Evolutionary conservation across 345 rosid species (phyloP).

Genomic region (Gossypium mustelinum): DNA sequence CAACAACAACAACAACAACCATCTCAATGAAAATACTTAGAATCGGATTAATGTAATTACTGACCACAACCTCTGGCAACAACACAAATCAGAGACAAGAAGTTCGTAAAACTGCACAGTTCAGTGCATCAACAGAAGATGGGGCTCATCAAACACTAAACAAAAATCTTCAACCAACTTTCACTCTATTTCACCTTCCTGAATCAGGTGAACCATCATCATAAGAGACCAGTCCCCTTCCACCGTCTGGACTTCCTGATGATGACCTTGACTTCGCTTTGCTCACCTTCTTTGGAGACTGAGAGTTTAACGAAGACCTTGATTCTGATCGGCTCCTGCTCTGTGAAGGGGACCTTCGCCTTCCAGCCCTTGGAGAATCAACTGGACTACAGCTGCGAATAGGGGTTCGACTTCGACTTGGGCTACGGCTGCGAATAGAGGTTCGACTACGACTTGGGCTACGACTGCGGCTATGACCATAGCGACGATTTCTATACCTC

Average conservation of each 20-base stretch:
- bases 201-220: conserved; percentile 67
- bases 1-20: too few relatives aligned
- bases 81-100: not conserved
- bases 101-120: not conserved
- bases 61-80: conserved; percentile 3
- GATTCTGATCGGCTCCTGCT: conserved; percentile 62
- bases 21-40: too few relatives aligned
- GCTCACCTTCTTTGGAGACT: conserved; percentile 47
- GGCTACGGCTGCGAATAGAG: conserved; percentile 27
- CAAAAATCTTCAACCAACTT: not conserved
- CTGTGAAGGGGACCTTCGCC: conserved; percentile 49
- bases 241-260: conserved; percentile 51
- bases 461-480: conserved; percentile 26
- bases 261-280: conserved; percentile 64
- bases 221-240: conserved; percentile 68
- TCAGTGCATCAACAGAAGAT: not conserved
- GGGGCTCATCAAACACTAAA: not conserved
- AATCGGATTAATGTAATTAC: not conserved
- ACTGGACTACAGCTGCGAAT: conserved; percentile 58
- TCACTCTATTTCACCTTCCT: conserved; percentile 1
- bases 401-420: conserved; percentile 40
- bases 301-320: conserved; percentile 46
- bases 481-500: conserved; percentile 48
- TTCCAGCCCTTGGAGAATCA: conserved; percentile 34
- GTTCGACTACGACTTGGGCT: conserved; percentile 47